phyloP scores from a whole-genome alignment of 2,329 filamentous ascomycete genomes.

The Fusarium mundagurra region DNA sequence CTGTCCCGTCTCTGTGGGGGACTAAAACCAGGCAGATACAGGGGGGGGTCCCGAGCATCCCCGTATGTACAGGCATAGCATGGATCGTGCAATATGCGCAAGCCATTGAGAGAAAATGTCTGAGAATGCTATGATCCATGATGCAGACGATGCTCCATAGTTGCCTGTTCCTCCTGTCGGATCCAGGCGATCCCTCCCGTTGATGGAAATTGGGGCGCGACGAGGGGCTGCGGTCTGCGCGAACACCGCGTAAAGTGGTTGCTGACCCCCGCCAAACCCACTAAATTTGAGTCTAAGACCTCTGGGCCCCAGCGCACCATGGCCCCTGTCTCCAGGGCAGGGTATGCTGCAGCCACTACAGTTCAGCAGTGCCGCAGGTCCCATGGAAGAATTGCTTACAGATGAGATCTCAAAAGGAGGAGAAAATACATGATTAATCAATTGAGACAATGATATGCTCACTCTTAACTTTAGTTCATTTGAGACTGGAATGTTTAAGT shows the following conservation, averaged over 20 bases:
- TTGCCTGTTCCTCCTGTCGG: constrained; percentile 45
- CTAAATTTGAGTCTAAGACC: constrained; percentile 39
- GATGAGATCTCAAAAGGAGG: neutral
- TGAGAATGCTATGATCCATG: constrained; percentile 28
- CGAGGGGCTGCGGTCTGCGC: constrained; percentile 40
- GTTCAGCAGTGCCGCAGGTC: constrained; percentile 33
- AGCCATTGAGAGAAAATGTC: constrained; percentile 24
- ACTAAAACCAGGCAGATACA: constrained; percentile 35
- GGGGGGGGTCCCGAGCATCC: constrained; percentile 22
- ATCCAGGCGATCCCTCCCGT: constrained; percentile 36
- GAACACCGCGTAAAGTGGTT: constrained; percentile 45
- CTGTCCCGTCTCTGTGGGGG: constrained; percentile 20
- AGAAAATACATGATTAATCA: neutral
- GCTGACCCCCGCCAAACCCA: constrained; percentile 38
- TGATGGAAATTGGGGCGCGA: constrained; percentile 42
- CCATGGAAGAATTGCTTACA: constrained; percentile 25
- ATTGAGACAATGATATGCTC: constrained; percentile 28
- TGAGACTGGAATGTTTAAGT: constrained; percentile 1
- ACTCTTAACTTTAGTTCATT: neutral
- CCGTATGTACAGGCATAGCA: constrained; percentile 34
- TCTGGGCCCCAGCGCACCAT: neutral
- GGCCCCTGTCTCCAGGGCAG: constrained; percentile 31
- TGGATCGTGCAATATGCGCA: constrained; percentile 15
- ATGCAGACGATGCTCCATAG: constrained; percentile 43
- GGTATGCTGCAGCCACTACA: constrained; percentile 32